Percentiles rank a stretch among this genome's conserved stretches.
phyloP scores from a whole-genome alignment of 1,284 basidiomycete species.

The Ganoderma multipileum region DNA sequence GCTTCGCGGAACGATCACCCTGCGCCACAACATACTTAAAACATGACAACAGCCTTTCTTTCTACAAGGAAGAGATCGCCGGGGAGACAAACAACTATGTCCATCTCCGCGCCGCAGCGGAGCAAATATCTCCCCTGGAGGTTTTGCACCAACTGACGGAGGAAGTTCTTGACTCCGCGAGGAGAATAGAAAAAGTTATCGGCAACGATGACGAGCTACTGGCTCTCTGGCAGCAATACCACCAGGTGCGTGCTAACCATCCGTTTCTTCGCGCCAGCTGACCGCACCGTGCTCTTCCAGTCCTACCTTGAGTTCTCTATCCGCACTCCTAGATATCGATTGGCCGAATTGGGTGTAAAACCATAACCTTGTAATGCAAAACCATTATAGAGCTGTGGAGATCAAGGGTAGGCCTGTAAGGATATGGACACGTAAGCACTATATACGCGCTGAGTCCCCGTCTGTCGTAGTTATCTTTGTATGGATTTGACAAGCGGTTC shows the following conservation, averaged over 20 bases:
- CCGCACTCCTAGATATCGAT: conserved; percentile 26
- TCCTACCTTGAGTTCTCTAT: conserved; percentile 25
- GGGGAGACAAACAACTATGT: conserved; percentile 29
- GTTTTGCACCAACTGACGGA: conserved; percentile 22
- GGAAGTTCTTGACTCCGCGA: conserved; percentile 28
- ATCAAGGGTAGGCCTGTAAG: too few species aligned
- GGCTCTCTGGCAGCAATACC: conserved; percentile 23
- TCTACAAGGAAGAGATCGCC: conserved; percentile 29
- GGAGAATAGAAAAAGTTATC: conserved; percentile 18
- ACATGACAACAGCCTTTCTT: conserved; percentile 20
- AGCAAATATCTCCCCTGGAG: conserved; percentile 14
- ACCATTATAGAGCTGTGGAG: too few species aligned
- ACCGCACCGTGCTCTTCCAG: background rate
- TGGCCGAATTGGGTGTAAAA: conserved; percentile 19
- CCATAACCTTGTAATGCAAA: background rate
- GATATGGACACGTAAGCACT: too few species aligned
- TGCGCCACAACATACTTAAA: background rate
- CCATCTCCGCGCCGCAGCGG: conserved; percentile 24
- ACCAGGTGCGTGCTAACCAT: conserved; percentile 16
- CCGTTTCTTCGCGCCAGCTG: background rate
- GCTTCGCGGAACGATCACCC: background rate
- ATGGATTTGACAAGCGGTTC: too few species aligned
- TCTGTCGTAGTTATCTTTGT: too few species aligned
- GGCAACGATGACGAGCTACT: conserved; percentile 17
- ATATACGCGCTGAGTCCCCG: too few species aligned